phyloP scores from a whole-genome alignment of 2,329 filamentous ascomycete genomes.

The Pseudodiploospora longispora region DNA sequence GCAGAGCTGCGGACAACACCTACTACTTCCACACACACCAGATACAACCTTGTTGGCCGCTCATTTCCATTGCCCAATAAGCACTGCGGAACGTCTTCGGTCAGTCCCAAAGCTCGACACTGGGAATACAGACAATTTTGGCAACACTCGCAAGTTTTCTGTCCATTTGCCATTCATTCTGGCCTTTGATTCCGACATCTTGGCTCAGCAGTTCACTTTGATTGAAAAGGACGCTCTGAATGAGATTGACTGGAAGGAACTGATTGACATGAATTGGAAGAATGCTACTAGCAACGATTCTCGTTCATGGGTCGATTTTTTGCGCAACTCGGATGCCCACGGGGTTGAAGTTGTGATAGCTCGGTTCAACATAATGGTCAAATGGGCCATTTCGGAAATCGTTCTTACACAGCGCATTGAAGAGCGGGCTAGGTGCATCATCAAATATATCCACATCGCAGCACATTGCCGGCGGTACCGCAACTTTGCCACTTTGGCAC shows the following conservation, averaged over 20 bases:
- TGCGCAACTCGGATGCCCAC: constrained; percentile 61
- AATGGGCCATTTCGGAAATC: constrained; percentile 76
- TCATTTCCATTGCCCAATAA: constrained; percentile 21
- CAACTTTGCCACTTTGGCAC: constrained; percentile 78
- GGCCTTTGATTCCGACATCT: constrained; percentile 68
- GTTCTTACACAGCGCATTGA: constrained; percentile 64
- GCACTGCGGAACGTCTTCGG: constrained; percentile 27
- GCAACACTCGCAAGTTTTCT: constrained; percentile 30
- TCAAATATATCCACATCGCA: constrained; percentile 78
- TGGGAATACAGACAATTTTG: constrained; percentile 27
- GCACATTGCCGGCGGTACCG: constrained; percentile 65
- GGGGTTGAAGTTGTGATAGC: constrained; percentile 80
- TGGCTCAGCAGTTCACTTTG: constrained; percentile 77
- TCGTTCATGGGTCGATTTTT: constrained; percentile 74
- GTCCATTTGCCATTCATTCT: constrained; percentile 72
- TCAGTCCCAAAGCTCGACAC: constrained; percentile 24
- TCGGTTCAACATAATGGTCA: constrained; percentile 81
- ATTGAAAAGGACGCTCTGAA: constrained; percentile 81
- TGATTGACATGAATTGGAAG: constrained; percentile 79
- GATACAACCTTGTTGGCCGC: constrained; percentile 39
- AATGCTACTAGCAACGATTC: constrained; percentile 55
- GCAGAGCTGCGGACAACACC: constrained; percentile 12
- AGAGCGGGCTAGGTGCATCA: constrained; percentile 67
- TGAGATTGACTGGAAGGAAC: constrained; percentile 81
- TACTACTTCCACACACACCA: constrained; percentile 32